Evolutionary conservation across 2,329 filamentous ascomycete genomes (phyloP), one percentile per base, ranked within the genome.

Genomic region (Arthrocladium fulminans): DNA sequence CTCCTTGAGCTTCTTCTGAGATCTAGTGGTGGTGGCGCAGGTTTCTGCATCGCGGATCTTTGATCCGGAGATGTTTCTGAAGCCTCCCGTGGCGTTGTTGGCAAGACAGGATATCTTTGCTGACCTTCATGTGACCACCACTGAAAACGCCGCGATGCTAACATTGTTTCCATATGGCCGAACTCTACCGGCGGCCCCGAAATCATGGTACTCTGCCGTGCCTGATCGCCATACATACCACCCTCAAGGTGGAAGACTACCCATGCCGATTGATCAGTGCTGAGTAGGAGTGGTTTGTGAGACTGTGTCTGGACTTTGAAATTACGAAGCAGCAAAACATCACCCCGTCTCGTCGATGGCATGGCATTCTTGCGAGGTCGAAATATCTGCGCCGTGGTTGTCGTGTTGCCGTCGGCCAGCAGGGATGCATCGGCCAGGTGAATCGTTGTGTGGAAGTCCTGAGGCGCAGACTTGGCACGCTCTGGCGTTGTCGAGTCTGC

Each of bases 371-470:
- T 66, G 49, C 62, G 58, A 29, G 63, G 64, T 12, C 67, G 67
- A 47, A 70, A 68, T 3, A 74, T 65, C 43, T 71, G 67, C 2
- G 63, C 70, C 44, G 55, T 56, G 13, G 70, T 51, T 5, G 60
- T 62, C 3, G 61, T 64, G 10, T 10, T 45, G 6, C 23, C 29
- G 20, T 52, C 45, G 23, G 49, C 15, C 24, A 61, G 61, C 57
- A 67, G 65, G 10, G 70, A 71, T 17, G 63, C 64, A 56, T 74
- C 71, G 3, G 68, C 71, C 12, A 74, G 48, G 19, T 65, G 63
- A 7, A 73, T 51, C 7, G 63, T 68, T 40, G 69, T 51, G 32
- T 63, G 60, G 53, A 67, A 68, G 43, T 72, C 68, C 51, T 61
- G 65, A 5, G 65, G 61, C 7, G 63, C 65, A n/a, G 64, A 59